Base-by-base conservation (phyloP, 2,329 filamentous ascomycete species). In the Drechmeria coniospora region DNA sequence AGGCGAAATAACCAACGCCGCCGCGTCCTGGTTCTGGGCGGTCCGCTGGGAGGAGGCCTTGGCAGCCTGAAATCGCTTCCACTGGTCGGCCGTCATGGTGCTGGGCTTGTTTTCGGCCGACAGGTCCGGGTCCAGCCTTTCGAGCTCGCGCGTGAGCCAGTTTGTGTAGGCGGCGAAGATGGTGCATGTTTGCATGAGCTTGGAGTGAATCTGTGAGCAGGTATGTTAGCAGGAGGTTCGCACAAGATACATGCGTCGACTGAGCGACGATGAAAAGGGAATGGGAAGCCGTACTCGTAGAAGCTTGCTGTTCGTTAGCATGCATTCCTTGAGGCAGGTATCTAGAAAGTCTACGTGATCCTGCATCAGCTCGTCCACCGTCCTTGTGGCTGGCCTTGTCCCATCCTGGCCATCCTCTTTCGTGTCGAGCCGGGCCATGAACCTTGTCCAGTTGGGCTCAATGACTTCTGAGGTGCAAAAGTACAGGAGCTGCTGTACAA, bases 341-440 rank as follows among this genome's bases (percentile, higher is more conserved):
- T 94, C 90, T 26, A 98, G 59, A 51, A 98, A 98, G 54, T 95
- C 90, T 34, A 98, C 86, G 55, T 98, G 90, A 46, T 95, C 86
- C 56, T 95, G 83, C 90, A 98, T 98, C 46, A 98, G 58, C 56
- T 95, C 84, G 46, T 98, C 90, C 1, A 98, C 90, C 0, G 90
- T 98, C 21, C 84, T 57, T 22, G 59, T 61, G 6, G 54, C 47
- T 1, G 49, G 48, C 9, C 46, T 31, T n/a, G 33, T 32, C 20
- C 50, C 41, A 7, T 36, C 35, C 4, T 41, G 30, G 5, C 33
- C 34, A 9, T 61, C 57, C 31, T 71, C 67, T 34, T 65, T 66
- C 8, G 61, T 69, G 59, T 76, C 77, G 5, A 95, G 64, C 18
- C 82, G 68, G n/a, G 77, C 73, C 83, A 94, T 94, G 35, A 98